Percentiles rank a stretch among this genome's conserved stretches.
These are phyloP conservation scores for Aspergillus latus DNA, from an alignment of 2,329 filamentous ascomycete species.

Conservation along the genomic window DNA sequence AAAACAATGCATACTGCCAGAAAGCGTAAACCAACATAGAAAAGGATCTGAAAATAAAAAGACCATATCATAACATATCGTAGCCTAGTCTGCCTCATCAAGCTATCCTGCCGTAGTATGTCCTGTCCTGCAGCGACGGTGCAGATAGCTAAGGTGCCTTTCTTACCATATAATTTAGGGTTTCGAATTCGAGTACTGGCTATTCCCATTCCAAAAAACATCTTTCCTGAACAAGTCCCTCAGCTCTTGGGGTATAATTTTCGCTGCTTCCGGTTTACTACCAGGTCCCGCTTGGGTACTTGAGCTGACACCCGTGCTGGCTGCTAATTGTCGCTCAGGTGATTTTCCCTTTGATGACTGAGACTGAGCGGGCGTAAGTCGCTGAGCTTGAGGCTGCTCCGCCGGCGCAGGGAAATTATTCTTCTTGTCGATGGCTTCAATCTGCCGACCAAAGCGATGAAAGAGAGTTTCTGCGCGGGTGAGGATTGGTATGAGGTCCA, in stretches of 20 bases:
- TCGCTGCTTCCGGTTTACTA: slow-evolving; percentile 38
- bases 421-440: slow-evolving; percentile 92
- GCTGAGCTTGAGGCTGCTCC: slow-evolving; percentile 43
- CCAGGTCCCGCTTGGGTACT: neutral
- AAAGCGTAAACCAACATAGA: too few species aligned
- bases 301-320: slow-evolving; percentile 25
- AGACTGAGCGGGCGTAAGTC: slow-evolving; percentile 21
- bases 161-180: too few species aligned
- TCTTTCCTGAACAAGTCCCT: slow-evolving; percentile 62
- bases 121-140: neutral
- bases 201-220: slow-evolving; percentile 42
- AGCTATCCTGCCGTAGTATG: neutral
- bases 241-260: slow-evolving; percentile 64
- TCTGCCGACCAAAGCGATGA: slow-evolving; percentile 78
- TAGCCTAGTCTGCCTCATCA: neutral
- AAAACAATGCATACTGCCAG: too few species aligned
- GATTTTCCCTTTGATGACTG: slow-evolving; percentile 35
- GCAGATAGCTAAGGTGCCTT: neutral
- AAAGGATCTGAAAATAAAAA: too few species aligned
- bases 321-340: slow-evolving; percentile 18
- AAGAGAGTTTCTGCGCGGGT: slow-evolving; percentile 87
- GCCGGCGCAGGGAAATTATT: slow-evolving; percentile 69
- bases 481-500: slow-evolving; percentile 83
- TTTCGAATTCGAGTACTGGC: neutral
- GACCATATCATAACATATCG: neutral